Conservation (phyloP, 306 rosid species). For the Corylus heterophylla region DNA sequence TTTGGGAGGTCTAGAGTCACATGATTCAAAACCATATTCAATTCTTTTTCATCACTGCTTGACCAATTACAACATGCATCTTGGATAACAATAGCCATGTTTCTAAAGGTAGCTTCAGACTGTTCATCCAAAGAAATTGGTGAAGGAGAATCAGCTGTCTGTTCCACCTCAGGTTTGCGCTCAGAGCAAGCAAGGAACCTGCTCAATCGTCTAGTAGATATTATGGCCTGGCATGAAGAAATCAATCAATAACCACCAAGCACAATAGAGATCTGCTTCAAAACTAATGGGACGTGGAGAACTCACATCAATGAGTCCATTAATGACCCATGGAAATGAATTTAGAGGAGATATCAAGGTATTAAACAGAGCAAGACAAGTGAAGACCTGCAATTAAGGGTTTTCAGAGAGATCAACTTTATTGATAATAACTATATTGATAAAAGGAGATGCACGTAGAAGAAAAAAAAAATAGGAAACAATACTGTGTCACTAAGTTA, state of each 20-base stretch:
- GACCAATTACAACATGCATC: constrained; percentile 86
- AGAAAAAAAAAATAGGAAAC: constrained; percentile 11
- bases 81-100: constrained; percentile 52
- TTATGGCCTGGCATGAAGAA: constrained; percentile 55
- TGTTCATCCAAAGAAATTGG: constrained; percentile 35
- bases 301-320: constrained; percentile 96
- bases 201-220: constrained; percentile 76
- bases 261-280: not conserved
- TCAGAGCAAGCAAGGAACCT: constrained; percentile 82
- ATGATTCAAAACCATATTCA: constrained; percentile 54
- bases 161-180: constrained; percentile 40
- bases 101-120: constrained; percentile 39
- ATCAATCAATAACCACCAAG: constrained; percentile 8
- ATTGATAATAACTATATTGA: constrained; percentile 11
- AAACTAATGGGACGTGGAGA: constrained; percentile 16
- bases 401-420: constrained; percentile 30
- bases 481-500: constrained; percentile 23
- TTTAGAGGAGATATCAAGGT: constrained; percentile 87
- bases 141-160: constrained; percentile 39
- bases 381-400: constrained; percentile 77
- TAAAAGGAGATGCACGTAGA: not conserved
- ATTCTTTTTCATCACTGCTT: constrained; percentile 59
- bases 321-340: constrained; percentile 98
- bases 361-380: constrained; percentile 96
- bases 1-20: constrained; percentile 58